Percentiles rank a stretch among this genome's conserved stretches.
These are phyloP conservation scores for Aspergillus niger DNA, from an alignment of 2,329 filamentous ascomycete species.

Conservation along the genomic window DNA sequence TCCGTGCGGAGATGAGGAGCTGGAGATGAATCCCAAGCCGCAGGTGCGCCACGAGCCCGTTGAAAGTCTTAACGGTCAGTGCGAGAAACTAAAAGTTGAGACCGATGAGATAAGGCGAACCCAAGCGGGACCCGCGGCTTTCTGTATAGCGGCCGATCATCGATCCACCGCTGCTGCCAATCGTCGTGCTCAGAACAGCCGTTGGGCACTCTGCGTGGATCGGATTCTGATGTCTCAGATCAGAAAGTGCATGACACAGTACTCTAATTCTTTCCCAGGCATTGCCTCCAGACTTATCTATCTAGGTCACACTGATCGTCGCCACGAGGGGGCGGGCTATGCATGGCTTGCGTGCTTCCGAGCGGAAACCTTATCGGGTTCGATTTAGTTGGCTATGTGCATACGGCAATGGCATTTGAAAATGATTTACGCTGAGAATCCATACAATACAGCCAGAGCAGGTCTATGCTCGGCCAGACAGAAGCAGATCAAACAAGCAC, in stretches of 20 bases:
- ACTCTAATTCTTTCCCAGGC: not conserved
- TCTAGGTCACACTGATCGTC: not conserved
- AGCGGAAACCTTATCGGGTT: not conserved
- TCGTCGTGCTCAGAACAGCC: slow-evolving; percentile 2
- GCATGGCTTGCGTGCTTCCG: not conserved
- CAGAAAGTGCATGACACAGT: not conserved
- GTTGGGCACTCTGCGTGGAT: not conserved
- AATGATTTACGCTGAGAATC: slow-evolving; percentile 13
- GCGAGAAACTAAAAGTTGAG: slow-evolving; percentile 8
- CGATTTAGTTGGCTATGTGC: slow-evolving; percentile 8
- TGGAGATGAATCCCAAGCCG: not conserved
- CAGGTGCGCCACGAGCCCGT: slow-evolving; percentile 2
- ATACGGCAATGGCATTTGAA: slow-evolving; percentile 8
- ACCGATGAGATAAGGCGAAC: slow-evolving; percentile 19
- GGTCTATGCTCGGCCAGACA: slow-evolving; percentile 2
- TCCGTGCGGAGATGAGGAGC: not conserved
- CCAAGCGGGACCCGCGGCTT: slow-evolving; percentile 12
- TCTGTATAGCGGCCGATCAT: slow-evolving; percentile 27
- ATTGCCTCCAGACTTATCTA: not conserved
- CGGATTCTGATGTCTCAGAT: slow-evolving; percentile 5
- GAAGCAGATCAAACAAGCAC: slow-evolving; percentile 14
- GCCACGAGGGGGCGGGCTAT: not conserved
- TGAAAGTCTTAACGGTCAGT: not conserved
- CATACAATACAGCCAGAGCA: slow-evolving; percentile 8
- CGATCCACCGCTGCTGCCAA: slow-evolving; percentile 23